Base-by-base conservation (phyloP, 495 filamentous ascomycete species). In the Penicillium bovifimosum region DNA sequence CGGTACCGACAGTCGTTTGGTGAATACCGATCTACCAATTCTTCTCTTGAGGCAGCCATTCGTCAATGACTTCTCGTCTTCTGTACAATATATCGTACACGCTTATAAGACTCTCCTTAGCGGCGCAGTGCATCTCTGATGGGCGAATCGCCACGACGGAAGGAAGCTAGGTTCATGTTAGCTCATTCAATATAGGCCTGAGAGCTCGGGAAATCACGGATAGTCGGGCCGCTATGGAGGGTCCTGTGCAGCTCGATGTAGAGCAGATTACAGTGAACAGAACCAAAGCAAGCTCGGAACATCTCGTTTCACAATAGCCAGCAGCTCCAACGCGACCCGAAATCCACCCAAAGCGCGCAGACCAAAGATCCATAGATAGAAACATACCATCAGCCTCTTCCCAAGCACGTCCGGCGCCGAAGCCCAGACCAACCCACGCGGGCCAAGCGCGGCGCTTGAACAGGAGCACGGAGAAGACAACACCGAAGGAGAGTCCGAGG, bases 381-480 rank as follows among this genome's bases (percentile, higher is more conserved):
- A 58, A 73, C 76, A 52, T 75, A 80, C 77, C 65, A 60, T 80
- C 77, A 50, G 76, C 75, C 63, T 97, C 93, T 70, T 96, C 93
- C 79, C 91, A 97, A 9, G 92, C 95, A 63, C 95, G 83, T 47
- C 93, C 93, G 55, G 91, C 90, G 63, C 93, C 93, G 67, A 99
- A 96, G 38, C 93, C 93, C 39, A 90, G 77, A 47, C 93, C 93
- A 59, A 95, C 83, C 70, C 84, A 91, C 24, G 88, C 95, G 43
- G 93, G 93, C 88, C 93, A 99, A 58, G 92, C 89, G 70, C 93
- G 84, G 67, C 93, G 84, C 80, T 95, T 96, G 82, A 99, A 99
- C 24, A 99, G 73, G 41, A 99, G 85, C 28, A 99, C 91, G 41
- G 91, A 96, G 79, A 99, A 97, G 70, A 97, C 86, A 69, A 97